phyloP scores from a whole-genome alignment of 495 filamentous ascomycete species.

The Talaromyces proteolyticus region DNA sequence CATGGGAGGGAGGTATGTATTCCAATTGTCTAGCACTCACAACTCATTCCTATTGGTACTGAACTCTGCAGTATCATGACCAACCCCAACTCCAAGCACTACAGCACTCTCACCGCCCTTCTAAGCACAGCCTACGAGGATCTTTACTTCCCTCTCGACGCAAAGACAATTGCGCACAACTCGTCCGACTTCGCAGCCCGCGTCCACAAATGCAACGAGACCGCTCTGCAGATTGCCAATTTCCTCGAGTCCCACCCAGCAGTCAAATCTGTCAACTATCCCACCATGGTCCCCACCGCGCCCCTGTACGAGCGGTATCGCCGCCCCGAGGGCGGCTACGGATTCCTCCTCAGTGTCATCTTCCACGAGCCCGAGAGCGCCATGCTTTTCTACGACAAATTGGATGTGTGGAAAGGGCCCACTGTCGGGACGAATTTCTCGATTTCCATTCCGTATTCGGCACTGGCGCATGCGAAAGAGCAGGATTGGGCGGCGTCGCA shows the following conservation, averaged over 20 bases:
- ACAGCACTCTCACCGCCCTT: constrained; percentile 2
- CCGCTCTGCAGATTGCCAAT: constrained; percentile 6
- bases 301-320: constrained; percentile 12
- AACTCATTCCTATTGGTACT: background rate
- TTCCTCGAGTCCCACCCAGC: constrained; percentile 9
- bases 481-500: constrained; percentile 15
- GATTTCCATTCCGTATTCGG: constrained; percentile 11
- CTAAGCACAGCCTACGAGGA: constrained; percentile 8
- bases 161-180: constrained; percentile 11
- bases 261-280: constrained; percentile 12
- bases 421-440: constrained; percentile 20
- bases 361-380: constrained; percentile 11
- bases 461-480: constrained; percentile 13
- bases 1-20: constrained; percentile 19
- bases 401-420: constrained; percentile 17
- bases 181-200: constrained; percentile 10
- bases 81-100: constrained; percentile 9
- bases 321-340: constrained; percentile 12
- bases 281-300: constrained; percentile 5
- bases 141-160: constrained; percentile 14
- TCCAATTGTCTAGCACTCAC: background rate
- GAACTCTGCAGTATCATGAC: constrained; percentile 3
- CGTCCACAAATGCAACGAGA: constrained; percentile 10
- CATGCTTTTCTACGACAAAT: constrained; percentile 13
- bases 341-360: constrained; percentile 13